These are phyloP conservation scores for Fraxinus platypoda DNA, from an alignment of 305 asterid species.

Conservation along the genomic window DNA sequence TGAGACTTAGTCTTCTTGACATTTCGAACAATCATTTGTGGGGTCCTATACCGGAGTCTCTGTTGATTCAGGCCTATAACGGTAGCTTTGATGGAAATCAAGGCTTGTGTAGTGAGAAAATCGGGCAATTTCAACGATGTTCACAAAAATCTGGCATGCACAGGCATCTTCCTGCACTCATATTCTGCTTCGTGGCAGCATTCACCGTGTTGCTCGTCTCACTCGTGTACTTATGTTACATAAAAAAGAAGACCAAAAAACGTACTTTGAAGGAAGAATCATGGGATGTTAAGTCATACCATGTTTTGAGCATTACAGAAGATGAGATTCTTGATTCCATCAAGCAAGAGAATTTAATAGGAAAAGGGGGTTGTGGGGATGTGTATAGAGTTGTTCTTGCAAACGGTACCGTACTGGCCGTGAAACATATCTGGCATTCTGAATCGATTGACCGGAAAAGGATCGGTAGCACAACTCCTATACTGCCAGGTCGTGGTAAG, in stretches of 20 bases:
- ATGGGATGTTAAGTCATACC: conserved; percentile 84
- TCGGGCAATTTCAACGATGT: conserved; percentile 50
- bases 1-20: conserved; percentile 69
- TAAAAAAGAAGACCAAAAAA: conserved; percentile 39
- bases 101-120: conserved; percentile 64
- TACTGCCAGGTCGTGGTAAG: conserved; percentile 39
- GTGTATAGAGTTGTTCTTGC: conserved; percentile 59
- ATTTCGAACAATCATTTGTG: conserved; percentile 64
- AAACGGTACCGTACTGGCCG: conserved; percentile 67
- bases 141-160: conserved; percentile 35
- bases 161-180: conserved; percentile 31
- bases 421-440: conserved; percentile 78
- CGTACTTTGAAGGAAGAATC: conserved; percentile 67
- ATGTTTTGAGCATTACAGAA: conserved; percentile 68
- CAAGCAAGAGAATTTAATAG: conserved; percentile 72
- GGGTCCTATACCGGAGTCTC: conserved; percentile 71
- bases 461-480: conserved; percentile 48
- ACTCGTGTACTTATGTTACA: conserved; percentile 37
- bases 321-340: conserved; percentile 80
- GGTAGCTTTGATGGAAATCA: conserved; percentile 71
- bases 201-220: conserved; percentile 38
- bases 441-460: conserved; percentile 24
- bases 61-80: conserved; percentile 54
- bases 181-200: conserved; percentile 48
- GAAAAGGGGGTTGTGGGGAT: conserved; percentile 90